Conservation (phyloP, 2,329 filamentous ascomycete genomes). For the Anthostomella pinea region DNA sequence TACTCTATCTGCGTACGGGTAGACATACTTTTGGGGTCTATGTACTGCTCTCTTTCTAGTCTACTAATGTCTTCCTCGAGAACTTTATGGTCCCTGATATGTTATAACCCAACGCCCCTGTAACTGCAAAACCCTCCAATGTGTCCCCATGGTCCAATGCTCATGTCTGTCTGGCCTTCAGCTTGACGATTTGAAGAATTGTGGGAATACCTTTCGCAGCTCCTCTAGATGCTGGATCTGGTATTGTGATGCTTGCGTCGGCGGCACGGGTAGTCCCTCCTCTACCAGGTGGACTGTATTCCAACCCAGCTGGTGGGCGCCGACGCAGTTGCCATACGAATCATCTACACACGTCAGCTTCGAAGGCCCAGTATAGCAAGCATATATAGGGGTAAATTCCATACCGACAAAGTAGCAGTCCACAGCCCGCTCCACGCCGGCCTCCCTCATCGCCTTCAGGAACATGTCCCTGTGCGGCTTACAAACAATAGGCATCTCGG, state of each 20-base stretch:
- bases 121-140: no score
- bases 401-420: constrained; percentile 91
- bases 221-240: constrained; percentile 76
- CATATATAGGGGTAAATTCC: constrained; percentile 31
- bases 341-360: constrained; percentile 62
- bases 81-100: no score
- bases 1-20: constrained; percentile 1
- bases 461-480: constrained; percentile 86
- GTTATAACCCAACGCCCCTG: no score
- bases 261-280: constrained; percentile 62
- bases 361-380: no score
- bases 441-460: constrained; percentile 83
- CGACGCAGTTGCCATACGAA: constrained; percentile 76
- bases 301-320: constrained; percentile 80
- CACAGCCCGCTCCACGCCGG: constrained; percentile 62
- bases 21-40: neutral
- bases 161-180: no score
- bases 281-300: constrained; percentile 83
- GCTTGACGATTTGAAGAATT: constrained; percentile 69
- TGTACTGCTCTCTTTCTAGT: neutral
- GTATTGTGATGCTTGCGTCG: constrained; percentile 64
- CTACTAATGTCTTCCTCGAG: constrained; percentile 1
- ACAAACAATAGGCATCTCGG: constrained; percentile 69
- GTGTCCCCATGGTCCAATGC: no score
- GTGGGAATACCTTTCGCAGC: constrained; percentile 71